A percentile compares a stretch with the other conserved stretches of the same genome.
These are phyloP conservation scores for Termitomyces sp. DNA, from an alignment of 768 basidiomycete species.

Conservation along the genomic window DNA sequence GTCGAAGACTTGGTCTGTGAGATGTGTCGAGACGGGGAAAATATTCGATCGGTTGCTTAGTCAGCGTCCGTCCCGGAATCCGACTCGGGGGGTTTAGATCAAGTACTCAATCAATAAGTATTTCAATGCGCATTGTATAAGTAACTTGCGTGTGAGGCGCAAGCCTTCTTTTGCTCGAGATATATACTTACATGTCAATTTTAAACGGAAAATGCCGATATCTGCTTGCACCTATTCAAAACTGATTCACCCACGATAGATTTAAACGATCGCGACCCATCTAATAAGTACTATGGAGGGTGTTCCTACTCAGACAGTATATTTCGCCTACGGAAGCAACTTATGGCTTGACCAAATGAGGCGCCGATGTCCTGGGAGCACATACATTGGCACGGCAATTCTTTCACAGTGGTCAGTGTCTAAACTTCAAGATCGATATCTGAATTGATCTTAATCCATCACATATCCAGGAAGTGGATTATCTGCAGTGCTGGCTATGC, in stretches of 20 bases:
- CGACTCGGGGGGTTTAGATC: no score
- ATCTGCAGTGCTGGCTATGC: constrained; percentile 43
- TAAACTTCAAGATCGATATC: not conserved
- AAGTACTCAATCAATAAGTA: no score
- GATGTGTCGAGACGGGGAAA: constrained; percentile 1
- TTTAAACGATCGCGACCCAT: no score
- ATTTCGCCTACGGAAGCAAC: constrained; percentile 52
- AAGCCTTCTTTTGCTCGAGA: no score
- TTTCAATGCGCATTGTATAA: no score
- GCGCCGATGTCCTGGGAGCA: constrained; percentile 41
- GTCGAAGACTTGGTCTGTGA: constrained; percentile 38
- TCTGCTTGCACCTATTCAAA: no score
- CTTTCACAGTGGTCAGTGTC: constrained; percentile 37
- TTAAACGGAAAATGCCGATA: no score
- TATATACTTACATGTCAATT: no score
- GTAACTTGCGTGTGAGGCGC: no score
- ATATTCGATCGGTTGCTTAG: constrained; percentile 2
- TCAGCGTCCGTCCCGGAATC: not conserved
- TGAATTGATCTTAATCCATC: not conserved
- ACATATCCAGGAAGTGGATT: constrained; percentile 41
- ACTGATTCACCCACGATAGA: not conserved
- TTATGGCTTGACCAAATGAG: constrained; percentile 48
- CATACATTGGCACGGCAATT: constrained; percentile 35
- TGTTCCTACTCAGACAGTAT: constrained; percentile 17
- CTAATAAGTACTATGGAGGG: not conserved